Percentiles rank a stretch among this genome's conserved stretches.
Conservation (phyloP, 2,329 filamentous ascomycete genomes). For the Trichoderma polysporum region DNA sequence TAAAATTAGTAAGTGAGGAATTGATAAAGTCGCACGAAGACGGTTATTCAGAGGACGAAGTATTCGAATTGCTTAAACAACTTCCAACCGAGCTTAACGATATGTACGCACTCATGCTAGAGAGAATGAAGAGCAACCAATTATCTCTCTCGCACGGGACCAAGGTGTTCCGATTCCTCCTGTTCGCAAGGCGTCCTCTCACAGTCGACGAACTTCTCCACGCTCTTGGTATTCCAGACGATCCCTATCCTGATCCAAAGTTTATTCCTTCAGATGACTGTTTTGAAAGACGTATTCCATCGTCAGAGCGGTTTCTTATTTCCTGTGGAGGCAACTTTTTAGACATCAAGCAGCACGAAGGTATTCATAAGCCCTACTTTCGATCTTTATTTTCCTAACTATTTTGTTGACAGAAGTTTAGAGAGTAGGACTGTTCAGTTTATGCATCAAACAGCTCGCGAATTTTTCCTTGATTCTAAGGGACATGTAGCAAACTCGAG, state of each 20-base stretch:
- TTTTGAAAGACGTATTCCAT: not conserved
- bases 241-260: accelerated
- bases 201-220: not conserved
- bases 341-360: not conserved
- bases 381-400: too few relatives aligned
- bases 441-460: not conserved
- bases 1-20: not conserved
- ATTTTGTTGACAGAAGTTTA: not conserved
- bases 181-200: not conserved
- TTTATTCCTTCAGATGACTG: not conserved
- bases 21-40: not conserved
- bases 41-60: not conserved
- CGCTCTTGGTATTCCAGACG: not conserved
- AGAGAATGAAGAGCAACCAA: not conserved
- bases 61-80: not conserved
- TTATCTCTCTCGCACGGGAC: not conserved
- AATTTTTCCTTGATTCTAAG: not conserved
- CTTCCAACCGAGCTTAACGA: not conserved
- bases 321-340: not conserved
- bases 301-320: not conserved
- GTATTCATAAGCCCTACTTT: too few relatives aligned
- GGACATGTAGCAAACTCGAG: not conserved
- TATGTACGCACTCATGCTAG: not conserved
- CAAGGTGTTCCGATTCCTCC: not conserved
- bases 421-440: not conserved